Percentiles rank a stretch among this genome's conserved stretches.
Conservation (phyloP, 768 basidiomycete genomes). For the Auriscalpium vulgare region DNA sequence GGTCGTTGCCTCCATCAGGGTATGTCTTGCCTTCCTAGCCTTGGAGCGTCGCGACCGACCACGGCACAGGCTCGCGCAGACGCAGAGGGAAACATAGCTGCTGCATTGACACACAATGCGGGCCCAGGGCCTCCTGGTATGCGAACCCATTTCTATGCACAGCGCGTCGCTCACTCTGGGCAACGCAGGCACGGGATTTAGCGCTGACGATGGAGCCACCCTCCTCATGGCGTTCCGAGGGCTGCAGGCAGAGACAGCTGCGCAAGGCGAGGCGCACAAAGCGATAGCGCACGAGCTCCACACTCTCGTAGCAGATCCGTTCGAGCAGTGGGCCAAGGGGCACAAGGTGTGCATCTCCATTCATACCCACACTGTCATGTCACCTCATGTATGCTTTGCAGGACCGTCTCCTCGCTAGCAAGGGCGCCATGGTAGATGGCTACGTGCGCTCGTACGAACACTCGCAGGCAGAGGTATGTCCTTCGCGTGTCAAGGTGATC, state of each 20-base stretch:
- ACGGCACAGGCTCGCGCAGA: conserved; percentile 56
- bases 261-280: conserved; percentile 70
- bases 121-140: conserved; percentile 43
- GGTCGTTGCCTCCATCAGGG: conserved; percentile 75
- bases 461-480: conserved; percentile 50
- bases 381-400: neutral
- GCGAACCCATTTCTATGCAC: conserved; percentile 9
- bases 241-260: conserved; percentile 61
- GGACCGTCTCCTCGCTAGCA: conserved; percentile 7
- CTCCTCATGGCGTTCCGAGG: conserved; percentile 73
- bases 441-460: conserved; percentile 58
- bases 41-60: conserved; percentile 1
- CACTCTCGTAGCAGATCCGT: conserved; percentile 71
- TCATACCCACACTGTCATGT: neutral
- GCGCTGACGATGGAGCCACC: conserved; percentile 79
- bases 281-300: conserved; percentile 68
- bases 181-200: conserved; percentile 52
- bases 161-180: neutral
- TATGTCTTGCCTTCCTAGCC: conserved; percentile 28
- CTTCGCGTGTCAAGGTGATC: neutral
- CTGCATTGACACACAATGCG: conserved; percentile 43
- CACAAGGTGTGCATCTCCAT: conserved; percentile 48
- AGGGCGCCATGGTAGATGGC: conserved; percentile 16
- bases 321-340: conserved; percentile 66
- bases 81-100: conserved; percentile 62